Conservation (phyloP, 139 green algal genomes). For the Volvox reticuliferus region DNA sequence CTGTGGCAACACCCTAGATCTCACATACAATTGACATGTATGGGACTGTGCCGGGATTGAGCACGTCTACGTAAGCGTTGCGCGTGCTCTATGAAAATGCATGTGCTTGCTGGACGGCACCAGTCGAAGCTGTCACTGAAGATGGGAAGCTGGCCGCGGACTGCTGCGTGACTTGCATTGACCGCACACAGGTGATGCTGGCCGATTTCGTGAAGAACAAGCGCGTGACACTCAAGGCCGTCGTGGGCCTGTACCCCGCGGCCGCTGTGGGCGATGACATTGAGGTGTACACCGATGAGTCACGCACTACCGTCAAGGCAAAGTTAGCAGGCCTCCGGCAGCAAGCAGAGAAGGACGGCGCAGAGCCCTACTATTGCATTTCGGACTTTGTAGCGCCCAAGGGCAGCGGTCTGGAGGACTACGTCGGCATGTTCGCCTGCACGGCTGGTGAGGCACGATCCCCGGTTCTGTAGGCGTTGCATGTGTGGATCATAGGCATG, state of each 20-base stretch:
- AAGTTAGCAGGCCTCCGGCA: constrained; percentile 87
- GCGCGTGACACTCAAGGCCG: constrained; percentile 83
- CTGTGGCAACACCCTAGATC: too few relatives aligned
- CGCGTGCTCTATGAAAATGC: too few relatives aligned
- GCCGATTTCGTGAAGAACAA: constrained; percentile 92
- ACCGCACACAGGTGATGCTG: constrained; percentile 69
- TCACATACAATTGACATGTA: too few relatives aligned
- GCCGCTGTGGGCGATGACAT: constrained; percentile 96
- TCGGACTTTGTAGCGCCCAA: constrained; percentile 97
- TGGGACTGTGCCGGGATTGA: too few relatives aligned
- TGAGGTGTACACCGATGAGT: constrained; percentile 85
- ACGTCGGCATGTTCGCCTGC: constrained; percentile 97
- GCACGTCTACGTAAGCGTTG: too few relatives aligned
- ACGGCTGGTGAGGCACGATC: constrained; percentile 55
- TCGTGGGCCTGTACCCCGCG: constrained; percentile 94
- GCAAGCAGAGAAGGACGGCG: constrained; percentile 90
- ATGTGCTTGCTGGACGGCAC: too few relatives aligned
- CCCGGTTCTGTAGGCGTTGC: too few relatives aligned
- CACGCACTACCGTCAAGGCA: constrained; percentile 53
- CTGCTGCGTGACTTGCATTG: background rate
- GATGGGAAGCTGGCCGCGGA: background rate
- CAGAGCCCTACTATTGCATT: constrained; percentile 90
- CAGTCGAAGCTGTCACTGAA: too few relatives aligned
- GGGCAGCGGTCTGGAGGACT: constrained; percentile 88
- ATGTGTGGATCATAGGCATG: too few relatives aligned